Evolutionary conservation across 1,139 yeast species (phyloP).

Genomic region (Yamadazyma diddensiae): DNA sequence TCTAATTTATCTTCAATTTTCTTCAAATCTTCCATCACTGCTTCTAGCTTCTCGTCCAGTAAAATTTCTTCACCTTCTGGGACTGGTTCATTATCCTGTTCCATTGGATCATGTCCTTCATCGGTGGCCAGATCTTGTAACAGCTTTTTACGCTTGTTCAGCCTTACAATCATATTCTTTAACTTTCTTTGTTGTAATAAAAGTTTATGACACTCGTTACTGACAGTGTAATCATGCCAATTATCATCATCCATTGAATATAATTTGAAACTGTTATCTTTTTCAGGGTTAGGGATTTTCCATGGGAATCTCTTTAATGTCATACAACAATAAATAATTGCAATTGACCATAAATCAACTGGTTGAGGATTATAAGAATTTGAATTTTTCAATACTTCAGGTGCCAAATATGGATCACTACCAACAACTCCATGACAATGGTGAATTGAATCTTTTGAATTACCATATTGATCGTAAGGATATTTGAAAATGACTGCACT

Average conservation of each 20-base stretch:
- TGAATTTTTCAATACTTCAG: constrained; percentile 77
- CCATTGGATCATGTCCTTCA: constrained; percentile 8
- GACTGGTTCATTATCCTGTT: constrained; percentile 11
- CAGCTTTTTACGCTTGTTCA: constrained; percentile 40
- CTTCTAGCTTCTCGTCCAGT: constrained; percentile 32
- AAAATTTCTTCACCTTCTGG: constrained; percentile 25
- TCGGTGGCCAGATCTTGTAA: constrained; percentile 5
- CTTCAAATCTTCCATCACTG: constrained; percentile 30
- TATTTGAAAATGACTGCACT: constrained; percentile 92
- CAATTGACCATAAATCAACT: constrained; percentile 94
- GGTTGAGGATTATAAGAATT: constrained; percentile 84
- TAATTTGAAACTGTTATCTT: constrained; percentile 75
- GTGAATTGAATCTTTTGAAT: constrained; percentile 56
- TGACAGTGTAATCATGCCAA: constrained; percentile 51
- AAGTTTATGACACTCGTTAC: constrained; percentile 49
- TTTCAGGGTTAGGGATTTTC: constrained; percentile 85
- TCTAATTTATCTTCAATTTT: constrained; percentile 39
- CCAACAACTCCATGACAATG: constrained; percentile 94
- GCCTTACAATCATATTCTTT: constrained; percentile 41
- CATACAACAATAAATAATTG: constrained; percentile 95
- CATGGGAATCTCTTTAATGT: constrained; percentile 92
- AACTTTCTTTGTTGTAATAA: constrained; percentile 45
- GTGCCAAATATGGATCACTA: constrained; percentile 96
- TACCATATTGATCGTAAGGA: constrained; percentile 66
- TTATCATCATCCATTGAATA: constrained; percentile 55